Base-by-base conservation (phyloP, 176 grass and related monocot species). In the Ampelocalamus luodianensis region DNA sequence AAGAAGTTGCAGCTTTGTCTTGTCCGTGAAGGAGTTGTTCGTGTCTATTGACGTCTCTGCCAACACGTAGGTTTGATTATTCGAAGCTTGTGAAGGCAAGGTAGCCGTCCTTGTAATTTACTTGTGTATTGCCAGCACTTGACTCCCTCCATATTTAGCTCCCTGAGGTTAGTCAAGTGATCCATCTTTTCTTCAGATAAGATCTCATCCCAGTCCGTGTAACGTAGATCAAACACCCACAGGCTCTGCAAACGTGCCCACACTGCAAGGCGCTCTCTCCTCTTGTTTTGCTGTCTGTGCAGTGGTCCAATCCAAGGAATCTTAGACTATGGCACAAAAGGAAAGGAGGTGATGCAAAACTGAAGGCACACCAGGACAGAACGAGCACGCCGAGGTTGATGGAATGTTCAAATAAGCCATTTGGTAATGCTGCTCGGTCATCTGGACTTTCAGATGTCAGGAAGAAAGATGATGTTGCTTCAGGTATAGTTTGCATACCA, bases 161-260 rank as follows among this genome's bases (percentile, higher is more conserved):
- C 83, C 11, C 0, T 11, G 13, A 78, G 65, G 53, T 60, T 59
- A 69, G 0, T 6, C 74, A 85, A 36, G 24, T 70, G 63, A 23
- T 77, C 72, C 2, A 45, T 17, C 4, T 23, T 59, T 1, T n/a
- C 23, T 23, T 44, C 0, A 3, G 5, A 9, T 12, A 77, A 46
- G 1, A 85, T 34, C 13, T 69, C 20, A 22, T 70, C 4, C 74
- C 83, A 85, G 0, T 85, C 14, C 34, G 82, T 84, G 72, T 76
- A 55, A 53, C 22, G 17, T 14, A 85, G 36, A 5, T 78, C 83
- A 40, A 85, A 16, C 0, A 77, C 83, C 22, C 11, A 14, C 1
- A 84, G 5, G 4, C 46, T 42, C 8, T 29, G 14, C 5, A 84
- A 26, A 20, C 0, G 62, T 36, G 10, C 39, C 69, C 55, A 73